These are phyloP conservation scores for Bruguiera gymnorhiza DNA, from an alignment of 345 rosid species.

Conservation along the genomic window DNA sequence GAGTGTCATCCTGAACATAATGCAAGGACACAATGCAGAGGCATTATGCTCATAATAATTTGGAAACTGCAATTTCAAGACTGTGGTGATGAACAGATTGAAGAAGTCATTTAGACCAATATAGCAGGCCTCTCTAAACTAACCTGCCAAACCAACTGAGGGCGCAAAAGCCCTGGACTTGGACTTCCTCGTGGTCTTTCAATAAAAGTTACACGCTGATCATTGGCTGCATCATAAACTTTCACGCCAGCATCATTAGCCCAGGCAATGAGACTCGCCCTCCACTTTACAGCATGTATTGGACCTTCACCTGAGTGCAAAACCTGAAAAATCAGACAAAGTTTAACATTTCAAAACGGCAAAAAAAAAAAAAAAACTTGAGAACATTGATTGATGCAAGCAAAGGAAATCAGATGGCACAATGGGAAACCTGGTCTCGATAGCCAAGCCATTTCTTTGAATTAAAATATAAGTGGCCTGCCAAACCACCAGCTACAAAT, in stretches of 20 bases:
- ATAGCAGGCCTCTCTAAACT: conserved; percentile 13
- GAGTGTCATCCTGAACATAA: conserved; percentile 66
- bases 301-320: conserved; percentile 99
- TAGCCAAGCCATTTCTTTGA: conserved; percentile 89
- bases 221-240: conserved; percentile 88
- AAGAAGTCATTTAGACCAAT: too few species aligned
- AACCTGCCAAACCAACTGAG: conserved; percentile 99
- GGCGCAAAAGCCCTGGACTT: conserved; percentile 79
- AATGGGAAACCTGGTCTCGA: conserved; percentile 70
- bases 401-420: neutral
- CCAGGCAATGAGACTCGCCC: conserved; percentile 94
- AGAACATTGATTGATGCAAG: too few species aligned
- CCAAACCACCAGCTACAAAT: conserved; percentile 95
- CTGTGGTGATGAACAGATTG: too few species aligned
- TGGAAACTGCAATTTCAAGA: too few species aligned
- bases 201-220: conserved; percentile 89
- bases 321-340: conserved; percentile 45
- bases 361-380: neutral
- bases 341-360: neutral
- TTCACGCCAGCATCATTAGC: conserved; percentile 97
- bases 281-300: conserved; percentile 90
- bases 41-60: neutral
- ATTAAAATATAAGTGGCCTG: conserved; percentile 84
- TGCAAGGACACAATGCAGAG: conserved; percentile 13
- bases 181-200: conserved; percentile 94